Evolutionary conservation across 441 rosid genomes (phyloP).

Genomic region (Adansonia grandidieri): DNA sequence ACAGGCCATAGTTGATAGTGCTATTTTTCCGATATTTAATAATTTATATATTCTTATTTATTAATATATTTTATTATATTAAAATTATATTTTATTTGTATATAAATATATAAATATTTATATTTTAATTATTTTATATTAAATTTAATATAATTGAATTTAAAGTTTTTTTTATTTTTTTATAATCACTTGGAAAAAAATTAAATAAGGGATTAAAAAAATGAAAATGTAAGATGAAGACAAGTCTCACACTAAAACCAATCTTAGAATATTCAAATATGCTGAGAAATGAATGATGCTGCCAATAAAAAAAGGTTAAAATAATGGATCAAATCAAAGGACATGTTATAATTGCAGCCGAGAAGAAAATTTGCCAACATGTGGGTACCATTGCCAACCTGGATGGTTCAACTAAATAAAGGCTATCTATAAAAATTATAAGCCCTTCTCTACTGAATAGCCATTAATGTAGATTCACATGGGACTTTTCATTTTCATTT

Average conservation of each 20-base stretch:
- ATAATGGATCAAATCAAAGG: not conserved
- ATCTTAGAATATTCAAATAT: not conserved
- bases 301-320: not conserved
- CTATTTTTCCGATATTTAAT: too few species aligned
- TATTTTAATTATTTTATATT: too few species aligned
- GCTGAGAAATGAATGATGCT: not conserved
- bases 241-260: not conserved
- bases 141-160: too few species aligned
- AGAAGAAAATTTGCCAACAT: not conserved
- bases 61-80: too few species aligned
- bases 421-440: not conserved
- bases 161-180: not conserved
- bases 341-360: not conserved
- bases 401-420: not conserved
- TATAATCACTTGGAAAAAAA: not conserved
- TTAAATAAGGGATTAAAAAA: not conserved
- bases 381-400: constrained; percentile 16
- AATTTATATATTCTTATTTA: too few species aligned
- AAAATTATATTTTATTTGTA: too few species aligned
- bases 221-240: not conserved
- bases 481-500: too few species aligned
- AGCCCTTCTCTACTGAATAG: too few species aligned
- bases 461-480: too few species aligned
- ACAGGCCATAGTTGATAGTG: too few species aligned
- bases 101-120: too few species aligned